Conservation (phyloP, 352 stramenopile genomes). For the Globisporangium nunn region DNA sequence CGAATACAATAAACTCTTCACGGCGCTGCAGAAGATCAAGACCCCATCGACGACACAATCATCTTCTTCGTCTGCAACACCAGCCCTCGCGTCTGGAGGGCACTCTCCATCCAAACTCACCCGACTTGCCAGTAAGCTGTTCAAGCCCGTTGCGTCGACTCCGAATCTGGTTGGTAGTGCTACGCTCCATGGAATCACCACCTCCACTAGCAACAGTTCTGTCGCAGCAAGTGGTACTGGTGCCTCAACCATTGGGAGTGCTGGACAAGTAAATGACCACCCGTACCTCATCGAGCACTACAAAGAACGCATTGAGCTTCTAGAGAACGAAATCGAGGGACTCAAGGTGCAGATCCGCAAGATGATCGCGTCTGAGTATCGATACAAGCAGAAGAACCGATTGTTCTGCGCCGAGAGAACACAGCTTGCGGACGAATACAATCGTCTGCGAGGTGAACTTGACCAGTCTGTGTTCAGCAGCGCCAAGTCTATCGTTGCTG, state of each 20-base stretch:
- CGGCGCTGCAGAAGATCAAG: constrained; percentile 60
- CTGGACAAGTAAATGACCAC: constrained; percentile 38
- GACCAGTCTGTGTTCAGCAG: constrained; percentile 31
- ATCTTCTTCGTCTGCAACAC: neutral
- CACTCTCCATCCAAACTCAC: constrained; percentile 1
- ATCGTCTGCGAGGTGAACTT: constrained; percentile 37
- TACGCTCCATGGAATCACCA: neutral
- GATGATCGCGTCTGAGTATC: constrained; percentile 74
- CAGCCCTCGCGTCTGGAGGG: neutral
- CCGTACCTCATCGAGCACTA: constrained; percentile 66
- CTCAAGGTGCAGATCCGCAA: constrained; percentile 69
- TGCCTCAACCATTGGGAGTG: neutral
- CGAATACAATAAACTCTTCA: constrained; percentile 72
- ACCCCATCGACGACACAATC: constrained; percentile 6
- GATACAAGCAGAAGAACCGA: constrained; percentile 64
- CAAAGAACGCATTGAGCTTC: constrained; percentile 35
- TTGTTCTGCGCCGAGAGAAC: constrained; percentile 37
- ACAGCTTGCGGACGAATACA: constrained; percentile 37
- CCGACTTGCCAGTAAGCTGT: neutral
- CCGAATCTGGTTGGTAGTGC: neutral
- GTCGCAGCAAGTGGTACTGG: neutral
- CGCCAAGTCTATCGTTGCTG: constrained; percentile 28
- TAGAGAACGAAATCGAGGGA: constrained; percentile 49
- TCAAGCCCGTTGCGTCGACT: constrained; percentile 5
- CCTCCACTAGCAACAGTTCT: neutral